Conservation (phyloP, 2,329 filamentous ascomycete species). For the Penicillium sp. region DNA sequence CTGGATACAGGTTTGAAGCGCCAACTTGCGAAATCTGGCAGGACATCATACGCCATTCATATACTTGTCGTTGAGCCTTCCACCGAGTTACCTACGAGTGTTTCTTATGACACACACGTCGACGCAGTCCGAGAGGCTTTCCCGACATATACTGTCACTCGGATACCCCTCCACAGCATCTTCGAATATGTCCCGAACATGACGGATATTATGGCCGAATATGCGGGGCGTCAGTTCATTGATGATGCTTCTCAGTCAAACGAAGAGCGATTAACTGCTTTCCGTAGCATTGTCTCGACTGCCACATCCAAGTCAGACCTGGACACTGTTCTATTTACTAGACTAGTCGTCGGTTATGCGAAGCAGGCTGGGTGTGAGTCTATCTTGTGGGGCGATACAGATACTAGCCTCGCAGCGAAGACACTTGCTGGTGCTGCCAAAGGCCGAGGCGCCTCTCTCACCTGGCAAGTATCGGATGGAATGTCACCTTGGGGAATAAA, state of each 20-base stretch:
- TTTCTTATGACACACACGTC: conserved; percentile 34
- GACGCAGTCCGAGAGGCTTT: conserved; percentile 59
- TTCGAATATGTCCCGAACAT: conserved; percentile 47
- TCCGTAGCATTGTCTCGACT: conserved; percentile 66
- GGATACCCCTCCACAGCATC: conserved; percentile 64
- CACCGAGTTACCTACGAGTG: conserved; percentile 23
- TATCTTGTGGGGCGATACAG: conserved; percentile 81
- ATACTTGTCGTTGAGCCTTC: conserved; percentile 45
- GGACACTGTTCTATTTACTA: conserved; percentile 66
- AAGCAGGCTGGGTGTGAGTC: conserved; percentile 62
- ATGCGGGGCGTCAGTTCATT: conserved; percentile 26
- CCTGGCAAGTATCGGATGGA: conserved; percentile 80
- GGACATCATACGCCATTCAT: conserved; percentile 64
- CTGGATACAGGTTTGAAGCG: conserved; percentile 67
- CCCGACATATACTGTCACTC: conserved; percentile 64
- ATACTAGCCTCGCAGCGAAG: conserved; percentile 82
- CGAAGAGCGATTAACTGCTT: conserved; percentile 51
- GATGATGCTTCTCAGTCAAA: conserved; percentile 33
- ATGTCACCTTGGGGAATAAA: conserved; percentile 56
- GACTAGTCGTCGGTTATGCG: conserved; percentile 69
- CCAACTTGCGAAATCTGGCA: conserved; percentile 49
- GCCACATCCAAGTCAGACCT: conserved; percentile 76
- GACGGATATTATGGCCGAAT: conserved; percentile 33
- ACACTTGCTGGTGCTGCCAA: conserved; percentile 87
- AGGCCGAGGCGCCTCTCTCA: conserved; percentile 79